Percentiles rank a stretch among this genome's conserved stretches.
These are phyloP conservation scores for Fomitopsis palustris DNA, from an alignment of 1,284 basidiomycete genomes.

Conservation along the genomic window DNA sequence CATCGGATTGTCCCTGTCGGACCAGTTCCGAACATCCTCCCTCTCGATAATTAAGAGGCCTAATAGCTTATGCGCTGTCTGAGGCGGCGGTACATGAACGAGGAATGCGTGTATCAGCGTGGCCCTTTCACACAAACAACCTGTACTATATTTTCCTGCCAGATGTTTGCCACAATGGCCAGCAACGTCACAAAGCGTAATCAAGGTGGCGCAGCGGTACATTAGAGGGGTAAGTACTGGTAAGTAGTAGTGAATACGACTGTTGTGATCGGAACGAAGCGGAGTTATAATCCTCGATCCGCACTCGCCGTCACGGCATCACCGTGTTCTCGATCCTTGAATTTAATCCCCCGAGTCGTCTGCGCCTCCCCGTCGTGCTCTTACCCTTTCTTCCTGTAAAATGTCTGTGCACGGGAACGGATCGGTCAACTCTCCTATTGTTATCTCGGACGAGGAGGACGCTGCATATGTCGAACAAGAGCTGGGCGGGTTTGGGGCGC, in stretches of 20 bases:
- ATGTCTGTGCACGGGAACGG: slow-evolving; percentile 23
- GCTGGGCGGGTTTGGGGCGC: slow-evolving; percentile 14
- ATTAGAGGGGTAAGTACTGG: no score
- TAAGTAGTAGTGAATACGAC: no score
- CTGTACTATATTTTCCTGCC: no score
- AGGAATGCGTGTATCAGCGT: no score
- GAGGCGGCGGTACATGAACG: no score
- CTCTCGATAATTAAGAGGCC: slow-evolving; percentile 32
- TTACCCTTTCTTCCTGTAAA: background rate
- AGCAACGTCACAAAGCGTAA: no score
- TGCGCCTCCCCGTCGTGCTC: background rate
- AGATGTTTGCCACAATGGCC: no score
- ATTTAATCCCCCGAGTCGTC: background rate
- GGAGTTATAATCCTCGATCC: no score
- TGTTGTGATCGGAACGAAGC: no score
- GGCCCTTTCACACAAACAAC: no score
- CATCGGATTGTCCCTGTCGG: slow-evolving; percentile 71
- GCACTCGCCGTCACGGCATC: no score
- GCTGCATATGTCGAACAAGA: slow-evolving; percentile 28
- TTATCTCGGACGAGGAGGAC: slow-evolving; percentile 41
- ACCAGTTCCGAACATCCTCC: slow-evolving; percentile 67
- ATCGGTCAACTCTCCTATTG: slow-evolving; percentile 34
- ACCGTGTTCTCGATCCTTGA: background rate
- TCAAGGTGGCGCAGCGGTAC: no score
- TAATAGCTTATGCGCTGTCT: background rate